Evolutionary conservation across 2,329 filamentous ascomycete genomes (phyloP).

Genomic region (Phyllosticta citriasiana): DNA sequence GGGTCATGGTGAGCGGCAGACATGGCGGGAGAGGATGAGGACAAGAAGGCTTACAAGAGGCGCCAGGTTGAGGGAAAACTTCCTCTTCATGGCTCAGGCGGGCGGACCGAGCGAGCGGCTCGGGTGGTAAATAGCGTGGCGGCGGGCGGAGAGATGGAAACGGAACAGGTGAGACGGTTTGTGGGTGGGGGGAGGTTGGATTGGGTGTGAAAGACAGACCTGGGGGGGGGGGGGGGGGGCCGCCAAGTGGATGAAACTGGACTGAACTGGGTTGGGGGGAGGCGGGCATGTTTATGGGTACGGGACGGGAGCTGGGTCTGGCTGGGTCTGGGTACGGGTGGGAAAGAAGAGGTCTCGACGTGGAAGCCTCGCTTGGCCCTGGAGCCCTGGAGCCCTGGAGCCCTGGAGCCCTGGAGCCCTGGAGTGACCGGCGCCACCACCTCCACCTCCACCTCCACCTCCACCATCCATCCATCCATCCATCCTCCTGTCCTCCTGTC

Average conservation of each 20-base stretch:
- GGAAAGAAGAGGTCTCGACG: neutral
- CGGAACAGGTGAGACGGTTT: neutral
- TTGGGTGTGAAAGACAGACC: neutral
- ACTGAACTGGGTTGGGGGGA: neutral
- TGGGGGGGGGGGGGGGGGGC: neutral
- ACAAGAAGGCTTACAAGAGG: constrained; percentile 23
- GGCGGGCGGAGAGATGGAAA: neutral
- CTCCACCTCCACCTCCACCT: no score
- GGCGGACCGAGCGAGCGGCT: neutral
- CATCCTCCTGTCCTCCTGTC: no score
- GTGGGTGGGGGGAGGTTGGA: neutral
- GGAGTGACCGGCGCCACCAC: no score
- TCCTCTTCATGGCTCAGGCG: constrained; percentile 28
- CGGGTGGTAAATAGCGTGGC: neutral
- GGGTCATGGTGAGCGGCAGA: constrained; percentile 13
- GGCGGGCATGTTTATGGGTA: neutral
- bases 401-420: no score
- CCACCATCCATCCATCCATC: no score
- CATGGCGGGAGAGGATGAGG: neutral
- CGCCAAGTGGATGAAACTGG: neutral
- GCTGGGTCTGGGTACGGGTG: no score
- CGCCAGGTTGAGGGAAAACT: constrained; percentile 35
- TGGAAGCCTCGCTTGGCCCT: neutral
- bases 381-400: no score
- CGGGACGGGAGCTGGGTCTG: neutral